These are phyloP conservation scores for Spergularia marina DNA, from an alignment of 148 eudicot species.

Conservation along the genomic window DNA sequence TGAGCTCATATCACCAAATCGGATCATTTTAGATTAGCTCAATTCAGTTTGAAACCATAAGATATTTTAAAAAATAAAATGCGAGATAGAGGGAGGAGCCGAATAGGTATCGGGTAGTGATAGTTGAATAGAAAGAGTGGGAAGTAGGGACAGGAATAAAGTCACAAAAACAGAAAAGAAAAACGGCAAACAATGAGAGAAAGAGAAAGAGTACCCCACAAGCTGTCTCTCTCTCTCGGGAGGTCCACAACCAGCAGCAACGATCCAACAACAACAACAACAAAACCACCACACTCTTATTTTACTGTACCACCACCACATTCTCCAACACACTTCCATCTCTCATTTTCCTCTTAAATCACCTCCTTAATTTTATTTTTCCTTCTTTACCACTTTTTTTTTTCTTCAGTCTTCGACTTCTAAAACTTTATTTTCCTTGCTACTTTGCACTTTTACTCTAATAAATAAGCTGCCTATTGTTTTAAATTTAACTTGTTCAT, in stretches of 20 bases:
- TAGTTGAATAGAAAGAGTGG: not conserved
- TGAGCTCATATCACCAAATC: too few species aligned
- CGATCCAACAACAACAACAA: not conserved
- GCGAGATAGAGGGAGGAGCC: too few species aligned
- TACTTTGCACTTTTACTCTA: constrained; percentile 12
- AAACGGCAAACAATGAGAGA: not conserved
- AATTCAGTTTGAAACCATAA: too few species aligned
- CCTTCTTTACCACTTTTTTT: not conserved
- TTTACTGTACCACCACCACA: too few species aligned
- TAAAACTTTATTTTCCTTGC: not conserved
- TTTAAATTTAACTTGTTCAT: too few species aligned
- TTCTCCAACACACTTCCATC: not conserved
- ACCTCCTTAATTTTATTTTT: not conserved
- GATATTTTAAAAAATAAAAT: too few species aligned
- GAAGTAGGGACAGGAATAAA: constrained; percentile 23
- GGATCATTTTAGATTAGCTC: too few species aligned
- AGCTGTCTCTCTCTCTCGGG: too few species aligned
- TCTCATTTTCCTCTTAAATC: not conserved
- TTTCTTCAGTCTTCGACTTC: not conserved
- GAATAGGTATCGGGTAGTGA: too few species aligned
- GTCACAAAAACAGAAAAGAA: not conserved
- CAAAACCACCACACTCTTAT: too few species aligned
- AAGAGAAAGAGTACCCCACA: not conserved
- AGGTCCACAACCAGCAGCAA: not conserved
- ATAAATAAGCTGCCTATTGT: too few species aligned